Conservation (phyloP, 2,329 filamentous ascomycete species). For the Aureobasidium pullulans region DNA sequence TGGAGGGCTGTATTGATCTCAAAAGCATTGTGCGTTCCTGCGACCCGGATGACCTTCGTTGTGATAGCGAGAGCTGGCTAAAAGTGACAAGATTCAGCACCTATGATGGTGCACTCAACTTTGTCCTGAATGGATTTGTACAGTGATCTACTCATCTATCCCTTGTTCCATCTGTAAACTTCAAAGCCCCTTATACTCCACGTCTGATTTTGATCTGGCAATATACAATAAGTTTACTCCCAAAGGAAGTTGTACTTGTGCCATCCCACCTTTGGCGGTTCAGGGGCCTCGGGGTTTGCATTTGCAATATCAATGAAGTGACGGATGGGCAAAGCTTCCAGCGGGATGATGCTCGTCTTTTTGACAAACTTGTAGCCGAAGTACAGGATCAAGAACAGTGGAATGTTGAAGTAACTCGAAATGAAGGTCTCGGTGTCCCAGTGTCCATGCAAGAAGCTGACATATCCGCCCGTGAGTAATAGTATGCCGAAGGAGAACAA, state of each 20-base stretch:
- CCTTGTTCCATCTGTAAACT: too few species aligned
- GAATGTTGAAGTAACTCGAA: slow-evolving; percentile 25
- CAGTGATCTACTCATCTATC: too few species aligned
- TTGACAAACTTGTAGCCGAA: slow-evolving; percentile 24
- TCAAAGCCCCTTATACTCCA: background rate
- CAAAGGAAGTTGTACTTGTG: slow-evolving; percentile 25
- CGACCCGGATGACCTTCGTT: too few species aligned
- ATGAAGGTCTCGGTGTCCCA: slow-evolving; percentile 24
- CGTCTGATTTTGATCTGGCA: background rate
- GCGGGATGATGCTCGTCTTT: slow-evolving; percentile 21
- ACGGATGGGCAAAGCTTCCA: slow-evolving; percentile 22
- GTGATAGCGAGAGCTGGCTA: too few species aligned
- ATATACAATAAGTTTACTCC: background rate
- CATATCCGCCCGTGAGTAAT: too few species aligned
- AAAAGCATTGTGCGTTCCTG: too few species aligned
- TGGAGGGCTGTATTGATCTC: too few species aligned
- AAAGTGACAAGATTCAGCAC: too few species aligned
- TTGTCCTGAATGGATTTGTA: too few species aligned
- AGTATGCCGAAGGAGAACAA: slow-evolving; percentile 18
- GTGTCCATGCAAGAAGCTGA: slow-evolving; percentile 19
- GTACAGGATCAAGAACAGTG: slow-evolving; percentile 22
- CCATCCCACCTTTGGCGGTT: slow-evolving; percentile 19
- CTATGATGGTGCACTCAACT: too few species aligned
- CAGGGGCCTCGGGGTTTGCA: slow-evolving; percentile 20
- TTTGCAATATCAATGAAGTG: slow-evolving; percentile 24